Conservation (phyloP, 345 rosid genomes). For the Lenwebbia sp. region DNA sequence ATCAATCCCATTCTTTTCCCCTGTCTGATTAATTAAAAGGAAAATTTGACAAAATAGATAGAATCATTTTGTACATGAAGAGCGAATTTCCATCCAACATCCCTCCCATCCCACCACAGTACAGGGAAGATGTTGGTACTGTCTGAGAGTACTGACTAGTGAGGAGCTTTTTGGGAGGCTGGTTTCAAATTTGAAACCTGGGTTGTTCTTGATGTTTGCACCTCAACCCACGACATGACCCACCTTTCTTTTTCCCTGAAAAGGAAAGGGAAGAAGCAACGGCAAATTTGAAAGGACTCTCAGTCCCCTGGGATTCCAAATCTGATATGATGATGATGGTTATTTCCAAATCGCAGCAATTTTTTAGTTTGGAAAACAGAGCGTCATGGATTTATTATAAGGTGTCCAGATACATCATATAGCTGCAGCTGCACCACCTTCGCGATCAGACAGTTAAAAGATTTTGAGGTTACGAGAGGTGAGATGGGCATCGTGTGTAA, state of each 20-base stretch:
- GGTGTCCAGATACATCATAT: too few species aligned
- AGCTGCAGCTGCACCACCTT: too few species aligned
- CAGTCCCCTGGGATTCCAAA: neutral
- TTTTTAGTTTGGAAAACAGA: neutral
- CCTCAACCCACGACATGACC: neutral
- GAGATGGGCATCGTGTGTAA: neutral
- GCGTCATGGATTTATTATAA: too few species aligned
- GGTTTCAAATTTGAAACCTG: neutral
- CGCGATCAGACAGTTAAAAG: neutral
- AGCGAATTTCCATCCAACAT: neutral
- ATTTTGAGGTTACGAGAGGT: neutral
- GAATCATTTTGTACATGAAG: neutral
- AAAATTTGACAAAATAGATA: neutral
- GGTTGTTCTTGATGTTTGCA: neutral
- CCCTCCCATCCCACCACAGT: neutral
- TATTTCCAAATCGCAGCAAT: neutral
- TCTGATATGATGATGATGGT: neutral
- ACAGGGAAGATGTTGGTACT: neutral
- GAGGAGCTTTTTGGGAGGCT: neutral
- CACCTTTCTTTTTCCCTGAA: neutral
- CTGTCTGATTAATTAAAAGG: neutral
- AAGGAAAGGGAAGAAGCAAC: neutral
- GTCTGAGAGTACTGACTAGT: neutral
- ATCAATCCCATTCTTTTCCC: neutral
- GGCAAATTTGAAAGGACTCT: neutral